Evolutionary conservation across 179 eudicot genomes (phyloP), one percentile per base, ranked within the genome.

Genomic region (Sideroxylon spinosum): DNA sequence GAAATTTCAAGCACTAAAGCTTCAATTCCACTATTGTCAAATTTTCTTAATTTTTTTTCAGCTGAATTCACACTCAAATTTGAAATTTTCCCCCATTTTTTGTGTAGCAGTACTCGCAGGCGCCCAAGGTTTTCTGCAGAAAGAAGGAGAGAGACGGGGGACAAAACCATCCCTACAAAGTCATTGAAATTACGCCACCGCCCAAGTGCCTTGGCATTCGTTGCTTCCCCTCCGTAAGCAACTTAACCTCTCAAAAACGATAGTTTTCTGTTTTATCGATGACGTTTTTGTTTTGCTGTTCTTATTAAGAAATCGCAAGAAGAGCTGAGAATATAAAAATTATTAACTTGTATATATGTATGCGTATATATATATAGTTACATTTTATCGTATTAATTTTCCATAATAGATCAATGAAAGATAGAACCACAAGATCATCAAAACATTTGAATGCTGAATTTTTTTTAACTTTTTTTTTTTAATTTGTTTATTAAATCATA

Each of bases 171-270:
- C 92, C 93, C 25, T 91, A 91, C 67, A 91, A 90, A 84, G 96
- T 91, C 73, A 85, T 91, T 29, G 92, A 88, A 82, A 86, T 91
- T 22, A 85, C 93, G 16, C 97, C 97, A 59, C 92, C 97, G 68
- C 97, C 97, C 73, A 87, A 84, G 79, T 83, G 81, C 79, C 93
- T 91, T 26, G 97, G 93, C 71, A 48, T 83, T 71, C 93, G 97
- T 61, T 86, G 92, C 84, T 87, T 91, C 29, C 86, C 92, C 69
- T 71, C 89, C 59, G 97, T 91, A 74, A 86, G 90, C 65, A 56
- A 26, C 22, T 63, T 4, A 55, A 23, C 13, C 52, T 76, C 12
- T 20, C 14, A 9, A 7, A 53, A 72, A 26, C 13, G 2, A 9
- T 77, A 37, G 44, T 37, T 37, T 6, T 0, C 3, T 37, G 44